A percentile compares a stretch with the other conserved stretches of the same genome.
These are phyloP conservation scores for Asterochloris erici DNA, from an alignment of 139 green algal genomes.

Conservation along the genomic window DNA sequence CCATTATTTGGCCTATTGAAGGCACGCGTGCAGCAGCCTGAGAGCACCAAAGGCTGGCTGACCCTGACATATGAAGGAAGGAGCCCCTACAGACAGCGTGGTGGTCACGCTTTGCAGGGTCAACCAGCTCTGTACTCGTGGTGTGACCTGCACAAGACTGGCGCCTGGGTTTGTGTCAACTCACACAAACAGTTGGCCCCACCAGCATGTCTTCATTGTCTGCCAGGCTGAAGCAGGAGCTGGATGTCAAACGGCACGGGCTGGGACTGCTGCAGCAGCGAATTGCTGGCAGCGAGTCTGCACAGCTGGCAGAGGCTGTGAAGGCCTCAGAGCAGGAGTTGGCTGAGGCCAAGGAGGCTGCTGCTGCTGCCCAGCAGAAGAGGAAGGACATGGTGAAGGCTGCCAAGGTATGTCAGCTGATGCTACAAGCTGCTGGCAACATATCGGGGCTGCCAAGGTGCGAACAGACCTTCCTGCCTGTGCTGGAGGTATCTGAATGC, in stretches of 20 bases:
- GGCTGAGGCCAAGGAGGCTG: constrained; percentile 39
- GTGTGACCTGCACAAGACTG: background rate
- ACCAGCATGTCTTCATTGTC: background rate
- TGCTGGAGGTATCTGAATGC: no score
- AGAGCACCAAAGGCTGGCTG: no score
- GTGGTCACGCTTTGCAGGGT: no score
- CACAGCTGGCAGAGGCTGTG: constrained; percentile 63
- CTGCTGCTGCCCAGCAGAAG: constrained; percentile 41
- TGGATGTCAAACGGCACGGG: constrained; percentile 70
- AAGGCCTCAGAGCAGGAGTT: constrained; percentile 55
- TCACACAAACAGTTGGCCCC: background rate
- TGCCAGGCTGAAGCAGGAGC: constrained; percentile 64
- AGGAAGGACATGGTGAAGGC: constrained; percentile 60
- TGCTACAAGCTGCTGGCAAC: no score
- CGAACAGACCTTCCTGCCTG: no score
- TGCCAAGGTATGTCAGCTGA: constrained; percentile 49
- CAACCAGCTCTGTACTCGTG: background rate
- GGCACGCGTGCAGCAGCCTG: no score
- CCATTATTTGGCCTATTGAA: no score
- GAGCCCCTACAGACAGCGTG: no score
- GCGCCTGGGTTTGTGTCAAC: no score
- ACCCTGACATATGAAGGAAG: no score
- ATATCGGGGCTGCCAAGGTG: no score
- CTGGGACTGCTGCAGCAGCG: constrained; percentile 70
- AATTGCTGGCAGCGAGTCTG: constrained; percentile 56